These are phyloP conservation scores for Aspergillus caelatus DNA, from an alignment of 2,329 filamentous ascomycete species.

Conservation along the genomic window DNA sequence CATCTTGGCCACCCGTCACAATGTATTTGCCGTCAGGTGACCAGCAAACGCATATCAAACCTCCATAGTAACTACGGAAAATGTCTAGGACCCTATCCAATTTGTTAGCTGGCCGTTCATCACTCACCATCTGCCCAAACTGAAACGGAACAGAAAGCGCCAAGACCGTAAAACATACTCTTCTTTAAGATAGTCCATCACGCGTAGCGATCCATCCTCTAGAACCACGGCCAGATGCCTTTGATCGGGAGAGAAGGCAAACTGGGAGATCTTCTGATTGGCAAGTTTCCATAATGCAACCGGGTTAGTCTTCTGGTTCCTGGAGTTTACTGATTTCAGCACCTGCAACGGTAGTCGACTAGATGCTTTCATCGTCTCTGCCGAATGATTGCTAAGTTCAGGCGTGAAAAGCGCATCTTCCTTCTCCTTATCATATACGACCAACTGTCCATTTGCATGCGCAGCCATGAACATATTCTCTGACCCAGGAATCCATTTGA, in stretches of 20 bases:
- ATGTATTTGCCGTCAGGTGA: conserved; percentile 96
- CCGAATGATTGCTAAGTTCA: conserved; percentile 53
- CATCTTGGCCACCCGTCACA: conserved; percentile 92
- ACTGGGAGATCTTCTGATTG: conserved; percentile 85
- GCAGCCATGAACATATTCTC: conserved; percentile 91
- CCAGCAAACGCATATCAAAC: conserved; percentile 92
- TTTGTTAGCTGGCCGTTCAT: conserved; percentile 9
- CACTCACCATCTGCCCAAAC: neutral
- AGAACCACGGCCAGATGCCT: conserved; percentile 86
- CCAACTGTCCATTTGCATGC: conserved; percentile 85
- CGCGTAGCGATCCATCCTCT: conserved; percentile 84
- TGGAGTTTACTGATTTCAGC: conserved; percentile 89
- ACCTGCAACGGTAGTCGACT: conserved; percentile 62
- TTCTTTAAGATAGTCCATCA: conserved; percentile 91
- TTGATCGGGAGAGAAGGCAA: conserved; percentile 88
- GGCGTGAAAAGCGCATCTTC: conserved; percentile 79
- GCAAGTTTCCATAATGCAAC: conserved; percentile 91
- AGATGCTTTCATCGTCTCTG: conserved; percentile 30
- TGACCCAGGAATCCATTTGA: conserved; percentile 91
- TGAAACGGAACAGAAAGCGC: neutral
- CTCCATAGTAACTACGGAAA: conserved; percentile 91
- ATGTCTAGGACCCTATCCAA: conserved; percentile 73
- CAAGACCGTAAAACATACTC: conserved; percentile 60
- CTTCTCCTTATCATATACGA: conserved; percentile 98
- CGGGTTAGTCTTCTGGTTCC: conserved; percentile 90